Conservation (phyloP, 768 basidiomycete genomes). For the Kondoa subrosea region DNA sequence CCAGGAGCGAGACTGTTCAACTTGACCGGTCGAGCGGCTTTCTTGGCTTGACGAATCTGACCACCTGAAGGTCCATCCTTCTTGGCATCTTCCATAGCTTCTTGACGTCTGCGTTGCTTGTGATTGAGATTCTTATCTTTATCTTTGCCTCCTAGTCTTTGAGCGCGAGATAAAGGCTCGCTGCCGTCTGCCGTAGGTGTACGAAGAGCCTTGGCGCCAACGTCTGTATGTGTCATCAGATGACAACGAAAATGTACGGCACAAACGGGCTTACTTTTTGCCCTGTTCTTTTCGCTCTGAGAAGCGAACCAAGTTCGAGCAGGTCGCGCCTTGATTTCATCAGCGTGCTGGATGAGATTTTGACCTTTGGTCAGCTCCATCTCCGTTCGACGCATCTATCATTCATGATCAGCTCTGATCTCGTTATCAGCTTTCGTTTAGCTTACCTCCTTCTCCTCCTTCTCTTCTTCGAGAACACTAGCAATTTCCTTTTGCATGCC, state of each 20-base stretch:
- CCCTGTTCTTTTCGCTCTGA: slow-evolving; percentile 63
- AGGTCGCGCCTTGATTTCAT: slow-evolving; percentile 80
- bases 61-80: background rate
- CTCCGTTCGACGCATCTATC: slow-evolving; percentile 68
- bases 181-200: background rate
- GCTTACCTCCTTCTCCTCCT: slow-evolving; percentile 75
- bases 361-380: slow-evolving; percentile 91
- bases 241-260: slow-evolving; percentile 3
- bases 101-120: slow-evolving; percentile 16
- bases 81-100: slow-evolving; percentile 17
- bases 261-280: slow-evolving; percentile 3
- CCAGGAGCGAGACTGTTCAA: background rate
- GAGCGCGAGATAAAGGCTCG: slow-evolving; percentile 1
- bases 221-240: background rate
- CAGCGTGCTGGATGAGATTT: slow-evolving; percentile 84
- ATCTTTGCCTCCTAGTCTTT: background rate
- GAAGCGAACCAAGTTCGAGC: slow-evolving; percentile 98
- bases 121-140: slow-evolving; percentile 15
- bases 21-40: background rate
- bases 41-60: slow-evolving; percentile 5
- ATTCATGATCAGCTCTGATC: slow-evolving; percentile 12
- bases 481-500: slow-evolving; percentile 57
- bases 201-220: background rate
- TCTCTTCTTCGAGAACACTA: slow-evolving; percentile 71
- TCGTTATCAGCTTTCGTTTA: background rate